Percentiles rank a stretch among this genome's conserved stretches.
Conservation (phyloP, 2,329 filamentous ascomycete species). For the Botryotinia globosa region DNA sequence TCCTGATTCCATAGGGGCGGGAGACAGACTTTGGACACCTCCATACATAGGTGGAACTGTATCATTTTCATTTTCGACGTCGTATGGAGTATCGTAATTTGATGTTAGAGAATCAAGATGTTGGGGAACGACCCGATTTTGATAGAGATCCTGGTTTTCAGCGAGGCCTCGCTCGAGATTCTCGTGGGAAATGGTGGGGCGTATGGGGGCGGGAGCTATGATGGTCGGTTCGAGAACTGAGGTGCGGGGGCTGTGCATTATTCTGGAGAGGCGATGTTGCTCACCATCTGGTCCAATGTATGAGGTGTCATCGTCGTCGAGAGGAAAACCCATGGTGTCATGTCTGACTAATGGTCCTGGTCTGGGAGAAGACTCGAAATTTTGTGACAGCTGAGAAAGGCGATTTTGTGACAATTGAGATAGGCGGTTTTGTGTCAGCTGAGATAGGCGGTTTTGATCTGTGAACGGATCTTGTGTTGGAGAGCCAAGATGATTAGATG, state of each 20-base stretch:
- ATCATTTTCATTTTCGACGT: neutral
- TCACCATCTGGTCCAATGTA: conserved; percentile 15
- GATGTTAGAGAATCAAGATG: conserved; percentile 1
- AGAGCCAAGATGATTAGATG: conserved; percentile 12
- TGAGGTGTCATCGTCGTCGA: conserved; percentile 21
- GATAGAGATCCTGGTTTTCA: neutral
- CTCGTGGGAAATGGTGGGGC: conserved; percentile 4
- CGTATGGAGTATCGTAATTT: neutral
- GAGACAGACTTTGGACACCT: neutral
- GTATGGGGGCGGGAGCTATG: conserved; percentile 3
- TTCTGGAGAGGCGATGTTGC: neutral
- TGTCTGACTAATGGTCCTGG: conserved; percentile 3
- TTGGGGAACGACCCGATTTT: neutral
- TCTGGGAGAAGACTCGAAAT: neutral
- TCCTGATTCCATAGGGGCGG: neutral
- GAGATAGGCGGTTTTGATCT: conserved; percentile 16
- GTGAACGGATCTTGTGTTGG: conserved; percentile 11
- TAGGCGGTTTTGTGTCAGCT: neutral
- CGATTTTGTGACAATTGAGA: neutral
- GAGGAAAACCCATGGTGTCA: conserved; percentile 33
- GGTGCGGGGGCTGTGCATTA: conserved; percentile 5
- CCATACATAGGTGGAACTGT: neutral
- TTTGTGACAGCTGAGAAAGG: neutral
- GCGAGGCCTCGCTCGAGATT: conserved; percentile 5
- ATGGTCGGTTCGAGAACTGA: conserved; percentile 11